A percentile compares a stretch with the other conserved stretches of the same genome.
Conservation (phyloP, 2,329 filamentous ascomycete species). For the Mariannaea sp. region DNA sequence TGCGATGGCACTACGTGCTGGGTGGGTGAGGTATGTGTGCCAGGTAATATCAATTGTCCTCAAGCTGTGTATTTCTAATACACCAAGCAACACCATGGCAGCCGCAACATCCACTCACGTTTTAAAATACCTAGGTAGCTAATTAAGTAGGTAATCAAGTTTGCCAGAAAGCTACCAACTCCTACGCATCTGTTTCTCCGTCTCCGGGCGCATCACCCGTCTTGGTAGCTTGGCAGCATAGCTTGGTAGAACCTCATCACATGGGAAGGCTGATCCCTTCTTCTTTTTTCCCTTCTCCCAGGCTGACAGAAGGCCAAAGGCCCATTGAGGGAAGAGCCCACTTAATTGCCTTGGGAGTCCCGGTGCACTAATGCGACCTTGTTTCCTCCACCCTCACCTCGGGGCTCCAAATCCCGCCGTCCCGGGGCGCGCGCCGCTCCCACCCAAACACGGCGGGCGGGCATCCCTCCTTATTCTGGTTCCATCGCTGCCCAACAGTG, state of each 20-base stretch:
- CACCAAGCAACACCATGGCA: no score
- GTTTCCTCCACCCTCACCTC: constrained; percentile 28
- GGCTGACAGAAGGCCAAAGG: background rate
- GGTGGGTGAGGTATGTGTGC: no score
- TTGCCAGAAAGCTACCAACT: no score
- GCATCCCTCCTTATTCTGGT: background rate
- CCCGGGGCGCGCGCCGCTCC: constrained; percentile 11
- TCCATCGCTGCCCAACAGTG: background rate
- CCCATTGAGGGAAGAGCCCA: background rate
- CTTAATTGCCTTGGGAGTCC: constrained; percentile 22
- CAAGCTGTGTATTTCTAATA: no score
- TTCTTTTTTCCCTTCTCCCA: no score
- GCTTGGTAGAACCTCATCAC: constrained; percentile 7
- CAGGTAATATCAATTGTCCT: no score
- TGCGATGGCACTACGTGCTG: no score
- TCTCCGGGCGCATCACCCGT: background rate
- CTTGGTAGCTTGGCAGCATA: no score
- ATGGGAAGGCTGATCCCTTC: constrained; percentile 12
- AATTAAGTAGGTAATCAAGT: no score
- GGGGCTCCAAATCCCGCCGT: constrained; percentile 18
- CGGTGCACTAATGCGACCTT: constrained; percentile 39
- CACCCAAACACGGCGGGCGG: background rate
- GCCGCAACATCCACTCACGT: no score
- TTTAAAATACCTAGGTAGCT: no score
- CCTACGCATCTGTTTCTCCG: background rate